Conservation (phyloP, 495 filamentous ascomycete genomes). For the Penicillium cosmopolitanum region DNA sequence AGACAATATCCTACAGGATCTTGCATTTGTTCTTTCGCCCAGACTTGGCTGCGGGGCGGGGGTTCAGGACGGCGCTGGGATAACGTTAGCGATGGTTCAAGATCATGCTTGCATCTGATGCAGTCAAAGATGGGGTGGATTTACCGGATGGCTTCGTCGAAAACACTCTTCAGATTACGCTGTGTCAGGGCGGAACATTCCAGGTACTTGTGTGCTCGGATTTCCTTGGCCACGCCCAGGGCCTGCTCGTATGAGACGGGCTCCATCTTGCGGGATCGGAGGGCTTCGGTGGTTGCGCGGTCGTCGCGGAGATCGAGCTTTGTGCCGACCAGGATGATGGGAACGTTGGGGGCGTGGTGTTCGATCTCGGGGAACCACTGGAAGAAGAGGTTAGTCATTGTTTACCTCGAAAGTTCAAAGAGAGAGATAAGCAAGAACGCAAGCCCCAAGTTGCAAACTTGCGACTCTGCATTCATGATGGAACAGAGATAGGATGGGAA, state of each 20-base stretch:
- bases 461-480: not conserved
- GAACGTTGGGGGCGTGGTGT: slow-evolving; percentile 92
- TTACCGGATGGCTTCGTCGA: slow-evolving; percentile 95
- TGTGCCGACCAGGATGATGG: slow-evolving; percentile 96
- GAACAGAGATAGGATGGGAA: not conserved
- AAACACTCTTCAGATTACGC: slow-evolving; percentile 94
- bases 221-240: slow-evolving; percentile 83
- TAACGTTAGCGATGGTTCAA: not conserved
- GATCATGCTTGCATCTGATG: not conserved
- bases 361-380: slow-evolving; percentile 98
- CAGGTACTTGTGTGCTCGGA: slow-evolving; percentile 90
- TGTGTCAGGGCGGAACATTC: slow-evolving; percentile 99
- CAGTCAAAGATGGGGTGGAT: slow-evolving; percentile 7
- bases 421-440: too few species aligned
- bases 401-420: not conserved
- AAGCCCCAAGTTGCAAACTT: too few species aligned
- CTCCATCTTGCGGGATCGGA: slow-evolving; percentile 86
- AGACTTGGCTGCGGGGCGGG: slow-evolving; percentile 64
- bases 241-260: slow-evolving; percentile 91
- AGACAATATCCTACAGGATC: slow-evolving; percentile 62
- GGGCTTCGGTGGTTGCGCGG: slow-evolving; percentile 71
- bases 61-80: slow-evolving; percentile 79
- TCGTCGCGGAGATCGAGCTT: slow-evolving; percentile 97
- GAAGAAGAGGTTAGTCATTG: not conserved
- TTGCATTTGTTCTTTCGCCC: slow-evolving; percentile 72